phyloP scores from a whole-genome alignment of 208 protist species.

The Acanthamoeba culbertsoni region DNA sequence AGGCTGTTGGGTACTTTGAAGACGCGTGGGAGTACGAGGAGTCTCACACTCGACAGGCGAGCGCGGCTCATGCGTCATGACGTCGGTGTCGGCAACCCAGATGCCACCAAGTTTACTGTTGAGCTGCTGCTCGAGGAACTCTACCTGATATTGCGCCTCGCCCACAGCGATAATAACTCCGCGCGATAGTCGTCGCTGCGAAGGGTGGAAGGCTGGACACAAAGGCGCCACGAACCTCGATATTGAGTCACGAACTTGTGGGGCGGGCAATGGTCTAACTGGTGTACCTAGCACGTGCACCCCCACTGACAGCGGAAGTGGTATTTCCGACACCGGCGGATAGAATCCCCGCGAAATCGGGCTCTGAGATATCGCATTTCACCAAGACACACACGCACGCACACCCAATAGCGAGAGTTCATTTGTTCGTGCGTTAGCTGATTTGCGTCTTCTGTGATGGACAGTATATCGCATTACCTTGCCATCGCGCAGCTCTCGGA shows the following conservation, averaged over 20 bases:
- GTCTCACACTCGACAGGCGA: neutral
- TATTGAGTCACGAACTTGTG: too few species aligned
- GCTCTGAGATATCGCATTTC: neutral
- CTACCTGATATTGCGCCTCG: slow-evolving; percentile 19
- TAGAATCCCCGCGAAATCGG: slow-evolving; percentile 10
- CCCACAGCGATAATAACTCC: neutral
- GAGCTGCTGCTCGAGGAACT: neutral
- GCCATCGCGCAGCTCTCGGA: slow-evolving; percentile 25
- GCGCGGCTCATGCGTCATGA: neutral
- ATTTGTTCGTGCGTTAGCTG: neutral
- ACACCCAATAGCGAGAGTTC: neutral
- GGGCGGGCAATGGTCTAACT: neutral
- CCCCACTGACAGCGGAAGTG: neutral
- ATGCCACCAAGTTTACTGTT: neutral
- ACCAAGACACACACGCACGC: too few species aligned
- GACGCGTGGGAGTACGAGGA: neutral
- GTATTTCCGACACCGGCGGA: neutral
- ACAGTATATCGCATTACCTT: neutral
- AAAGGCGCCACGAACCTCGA: too few species aligned
- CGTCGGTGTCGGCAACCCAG: neutral
- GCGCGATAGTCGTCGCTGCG: neutral
- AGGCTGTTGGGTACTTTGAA: neutral
- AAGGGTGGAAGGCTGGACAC: neutral
- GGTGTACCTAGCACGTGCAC: neutral
- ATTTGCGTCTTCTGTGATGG: neutral